Evolutionary conservation across 1,284 basidiomycete species (phyloP).

Genomic region (Austroboletus niveus): DNA sequence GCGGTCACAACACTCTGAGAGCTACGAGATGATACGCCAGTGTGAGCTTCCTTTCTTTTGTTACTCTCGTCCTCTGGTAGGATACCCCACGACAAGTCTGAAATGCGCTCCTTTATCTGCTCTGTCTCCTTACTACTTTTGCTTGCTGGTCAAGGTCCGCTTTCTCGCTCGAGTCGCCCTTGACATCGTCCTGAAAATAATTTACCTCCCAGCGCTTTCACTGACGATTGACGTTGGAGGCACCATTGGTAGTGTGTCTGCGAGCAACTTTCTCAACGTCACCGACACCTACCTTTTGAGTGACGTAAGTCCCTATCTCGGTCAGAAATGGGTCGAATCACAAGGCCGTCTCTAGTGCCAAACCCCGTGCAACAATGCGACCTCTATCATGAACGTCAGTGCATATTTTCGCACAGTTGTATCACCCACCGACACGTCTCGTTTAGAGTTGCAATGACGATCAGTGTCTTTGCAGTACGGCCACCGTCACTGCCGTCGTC

Average conservation of each 20-base stretch:
- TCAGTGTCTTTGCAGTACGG: conserved; percentile 50
- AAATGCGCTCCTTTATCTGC: conserved; percentile 31
- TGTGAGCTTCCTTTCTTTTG: too few species aligned
- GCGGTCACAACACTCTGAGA: too few species aligned
- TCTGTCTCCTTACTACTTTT: conserved; percentile 31
- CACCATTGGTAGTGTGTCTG: conserved; percentile 36
- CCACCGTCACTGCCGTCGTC: conserved; percentile 40
- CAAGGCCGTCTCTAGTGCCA: conserved; percentile 43
- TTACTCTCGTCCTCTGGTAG: conserved; percentile 14
- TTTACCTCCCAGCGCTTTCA: conserved; percentile 39
- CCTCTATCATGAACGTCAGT: conserved; percentile 40
- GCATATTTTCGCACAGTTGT: background rate
- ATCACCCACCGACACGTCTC: background rate
- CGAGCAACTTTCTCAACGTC: conserved; percentile 46
- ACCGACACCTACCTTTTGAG: conserved; percentile 38
- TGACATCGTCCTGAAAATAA: background rate
- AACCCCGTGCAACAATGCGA: conserved; percentile 38
- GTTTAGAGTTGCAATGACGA: conserved; percentile 33
- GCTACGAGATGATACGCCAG: too few species aligned
- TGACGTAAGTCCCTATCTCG: conserved; percentile 35
- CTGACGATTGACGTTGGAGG: conserved; percentile 50
- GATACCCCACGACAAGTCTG: background rate
- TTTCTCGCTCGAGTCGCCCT: background rate
- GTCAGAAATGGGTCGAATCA: background rate
- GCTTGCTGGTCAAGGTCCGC: conserved; percentile 56